A percentile compares a stretch with the other conserved stretches of the same genome.
These are phyloP conservation scores for Glutinoglossum americanum DNA, from an alignment of 495 filamentous ascomycete species.

Conservation along the genomic window DNA sequence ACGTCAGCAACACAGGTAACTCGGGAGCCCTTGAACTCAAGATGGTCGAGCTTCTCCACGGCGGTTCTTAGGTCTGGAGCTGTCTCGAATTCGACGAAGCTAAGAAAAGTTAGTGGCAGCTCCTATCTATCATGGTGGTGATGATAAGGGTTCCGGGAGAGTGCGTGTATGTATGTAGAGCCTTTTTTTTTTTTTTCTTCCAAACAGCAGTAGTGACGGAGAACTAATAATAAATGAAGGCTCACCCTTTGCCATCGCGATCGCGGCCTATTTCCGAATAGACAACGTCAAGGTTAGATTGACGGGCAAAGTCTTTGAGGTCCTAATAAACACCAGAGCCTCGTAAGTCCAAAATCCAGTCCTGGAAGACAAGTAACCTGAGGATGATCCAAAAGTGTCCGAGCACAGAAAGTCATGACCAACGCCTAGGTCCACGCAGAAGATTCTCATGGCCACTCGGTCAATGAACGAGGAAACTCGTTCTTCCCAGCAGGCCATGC, in stretches of 20 bases:
- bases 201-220: too few species aligned
- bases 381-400: background rate
- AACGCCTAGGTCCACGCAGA: background rate
- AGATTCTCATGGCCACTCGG: background rate
- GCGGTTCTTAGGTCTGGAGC: constrained; percentile 71
- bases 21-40: constrained; percentile 70
- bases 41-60: constrained; percentile 76
- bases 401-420: background rate
- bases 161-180: too few species aligned
- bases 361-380: constrained; percentile 1
- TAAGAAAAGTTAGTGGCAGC: constrained; percentile 20
- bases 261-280: constrained; percentile 93
- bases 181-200: too few species aligned
- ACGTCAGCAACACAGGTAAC: constrained; percentile 78
- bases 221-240: background rate
- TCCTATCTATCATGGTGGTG: background rate
- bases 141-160: background rate
- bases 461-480: background rate
- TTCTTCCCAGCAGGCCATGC: background rate
- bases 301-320: constrained; percentile 97
- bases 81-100: constrained; percentile 96
- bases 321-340: constrained; percentile 46
- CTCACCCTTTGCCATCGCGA: constrained; percentile 76
- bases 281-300: constrained; percentile 90
- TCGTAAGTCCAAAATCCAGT: constrained; percentile 27